Percentiles rank a stretch among this genome's conserved stretches.
Conservation (phyloP, 495 filamentous ascomycete genomes). For the Aspergillus taichungensis region DNA sequence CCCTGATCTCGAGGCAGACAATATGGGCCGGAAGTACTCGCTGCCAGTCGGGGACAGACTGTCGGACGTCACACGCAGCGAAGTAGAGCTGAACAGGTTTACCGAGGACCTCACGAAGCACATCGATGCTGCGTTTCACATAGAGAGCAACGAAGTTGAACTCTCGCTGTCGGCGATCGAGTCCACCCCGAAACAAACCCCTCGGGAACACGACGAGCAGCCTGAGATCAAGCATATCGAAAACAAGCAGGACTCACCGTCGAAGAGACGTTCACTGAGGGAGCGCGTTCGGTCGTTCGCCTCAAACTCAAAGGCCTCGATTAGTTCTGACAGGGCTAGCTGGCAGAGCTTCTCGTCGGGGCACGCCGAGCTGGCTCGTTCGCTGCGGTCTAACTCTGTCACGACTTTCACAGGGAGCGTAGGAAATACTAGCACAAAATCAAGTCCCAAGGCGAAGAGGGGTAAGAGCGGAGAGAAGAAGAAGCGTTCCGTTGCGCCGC, state of each 20-base stretch:
- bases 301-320: too few species aligned
- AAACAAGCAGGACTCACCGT: neutral
- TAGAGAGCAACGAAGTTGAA: neutral
- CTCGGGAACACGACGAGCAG: neutral
- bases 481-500: neutral
- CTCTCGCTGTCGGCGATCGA: neutral
- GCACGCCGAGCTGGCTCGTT: neutral
- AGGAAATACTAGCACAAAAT: neutral
- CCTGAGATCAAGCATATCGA: neutral
- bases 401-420: neutral
- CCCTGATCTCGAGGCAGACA: too few species aligned
- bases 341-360: neutral
- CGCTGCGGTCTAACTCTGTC: constrained; percentile 2
- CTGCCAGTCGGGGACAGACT: neutral
- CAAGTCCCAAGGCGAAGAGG: neutral
- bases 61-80: neutral
- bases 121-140: constrained; percentile 3
- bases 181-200: too few species aligned
- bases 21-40: neutral
- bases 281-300: too few species aligned
- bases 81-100: neutral
- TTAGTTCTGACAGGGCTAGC: neutral
- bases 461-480: neutral
- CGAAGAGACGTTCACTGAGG: constrained; percentile 3
- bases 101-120: constrained; percentile 2